These are phyloP conservation scores for Lepraria neglecta DNA, from an alignment of 495 filamentous ascomycete species.

Conservation along the genomic window DNA sequence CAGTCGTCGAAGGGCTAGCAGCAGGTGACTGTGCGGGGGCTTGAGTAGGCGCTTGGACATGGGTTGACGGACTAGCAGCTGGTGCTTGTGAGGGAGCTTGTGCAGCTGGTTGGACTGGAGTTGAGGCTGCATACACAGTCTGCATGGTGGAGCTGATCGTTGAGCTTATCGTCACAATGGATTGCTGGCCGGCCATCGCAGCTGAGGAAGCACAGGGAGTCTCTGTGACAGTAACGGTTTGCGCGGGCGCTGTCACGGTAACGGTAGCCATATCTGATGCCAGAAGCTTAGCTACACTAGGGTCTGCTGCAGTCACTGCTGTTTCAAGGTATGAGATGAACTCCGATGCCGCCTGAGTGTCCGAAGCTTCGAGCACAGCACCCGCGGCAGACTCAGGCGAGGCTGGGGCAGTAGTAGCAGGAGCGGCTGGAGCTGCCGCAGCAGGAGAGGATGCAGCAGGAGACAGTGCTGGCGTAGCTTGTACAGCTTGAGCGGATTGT, in stretches of 20 bases:
- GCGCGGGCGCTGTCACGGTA: slow-evolving; percentile 6
- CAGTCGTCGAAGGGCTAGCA: not conserved
- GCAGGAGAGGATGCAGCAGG: not conserved
- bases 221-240: not conserved
- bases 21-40: not conserved
- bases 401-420: not conserved
- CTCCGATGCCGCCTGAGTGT: slow-evolving; percentile 1
- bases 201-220: not conserved
- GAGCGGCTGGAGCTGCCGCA: too few species aligned
- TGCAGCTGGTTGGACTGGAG: not conserved
- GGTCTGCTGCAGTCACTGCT: not conserved
- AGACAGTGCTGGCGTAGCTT: slow-evolving; percentile 8
- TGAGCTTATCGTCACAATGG: too few species aligned
- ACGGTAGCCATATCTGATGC: slow-evolving; percentile 12
- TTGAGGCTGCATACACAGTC: slow-evolving; percentile 8
- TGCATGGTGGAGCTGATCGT: not conserved
- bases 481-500: slow-evolving; percentile 11
- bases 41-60: not conserved
- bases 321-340: slow-evolving; percentile 3
- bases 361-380: not conserved
- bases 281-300: not conserved
- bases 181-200: too few species aligned
- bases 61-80: not conserved
- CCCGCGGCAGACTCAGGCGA: not conserved
- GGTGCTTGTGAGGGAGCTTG: slow-evolving; percentile 1